Conservation (phyloP, 768 basidiomycete species). For the Rhizopogon vinicolor region DNA sequence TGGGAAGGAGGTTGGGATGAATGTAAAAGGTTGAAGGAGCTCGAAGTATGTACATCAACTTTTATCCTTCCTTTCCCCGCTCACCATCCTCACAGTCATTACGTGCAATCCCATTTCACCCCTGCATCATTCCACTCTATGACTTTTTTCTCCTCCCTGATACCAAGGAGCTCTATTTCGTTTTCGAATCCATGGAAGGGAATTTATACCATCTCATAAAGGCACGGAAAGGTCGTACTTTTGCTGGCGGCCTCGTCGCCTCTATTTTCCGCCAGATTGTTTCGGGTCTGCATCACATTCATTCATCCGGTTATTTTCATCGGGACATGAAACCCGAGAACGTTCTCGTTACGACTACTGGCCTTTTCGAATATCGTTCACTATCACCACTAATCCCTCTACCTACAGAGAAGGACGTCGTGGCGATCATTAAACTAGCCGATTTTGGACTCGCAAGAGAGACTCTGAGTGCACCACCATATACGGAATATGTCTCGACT, state of each 20-base stretch:
- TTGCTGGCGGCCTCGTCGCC: constrained; percentile 95
- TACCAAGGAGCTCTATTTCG: constrained; percentile 96
- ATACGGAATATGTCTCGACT: constrained; percentile 99
- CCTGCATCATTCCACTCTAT: constrained; percentile 97
- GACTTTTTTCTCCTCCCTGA: constrained; percentile 98
- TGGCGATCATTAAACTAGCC: constrained; percentile 95
- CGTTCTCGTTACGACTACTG: constrained; percentile 95
- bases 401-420: constrained; percentile 86
- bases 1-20: constrained; percentile 99
- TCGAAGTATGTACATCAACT: constrained; percentile 61
- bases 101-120: constrained; percentile 90
- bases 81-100: constrained; percentile 60
- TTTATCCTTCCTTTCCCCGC: constrained; percentile 10
- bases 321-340: constrained; percentile 99
- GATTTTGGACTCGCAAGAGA: constrained; percentile 97
- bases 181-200: constrained; percentile 99
- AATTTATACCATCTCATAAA: constrained; percentile 99
- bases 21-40: constrained; percentile 91
- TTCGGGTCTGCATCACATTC: constrained; percentile 88
- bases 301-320: constrained; percentile 92
- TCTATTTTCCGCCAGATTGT: constrained; percentile 94
- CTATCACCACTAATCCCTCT: constrained; percentile 65
- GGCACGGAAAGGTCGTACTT: constrained; percentile 87
- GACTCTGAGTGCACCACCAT: constrained; percentile 83
- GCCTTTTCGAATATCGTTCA: constrained; percentile 85